phyloP scores from a whole-genome alignment of 2,329 filamentous ascomycete species.

The Chrysoporthe puriensis region DNA sequence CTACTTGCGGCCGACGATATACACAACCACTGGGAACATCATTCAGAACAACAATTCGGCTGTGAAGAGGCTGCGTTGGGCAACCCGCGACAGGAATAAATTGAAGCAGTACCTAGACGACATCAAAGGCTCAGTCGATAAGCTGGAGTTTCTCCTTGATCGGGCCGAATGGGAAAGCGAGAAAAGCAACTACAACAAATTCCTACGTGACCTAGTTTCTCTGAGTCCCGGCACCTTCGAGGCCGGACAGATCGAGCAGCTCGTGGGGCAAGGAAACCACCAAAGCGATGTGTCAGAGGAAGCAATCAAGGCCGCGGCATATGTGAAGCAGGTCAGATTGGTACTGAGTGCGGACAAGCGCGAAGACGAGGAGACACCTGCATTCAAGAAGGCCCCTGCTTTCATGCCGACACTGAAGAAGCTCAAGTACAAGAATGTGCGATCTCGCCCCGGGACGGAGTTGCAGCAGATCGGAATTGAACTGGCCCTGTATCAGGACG shows the following conservation, averaged over 20 bases:
- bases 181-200: slow-evolving; percentile 25
- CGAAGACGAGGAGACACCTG: slow-evolving; percentile 31
- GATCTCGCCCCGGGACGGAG: background rate
- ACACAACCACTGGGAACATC: slow-evolving; percentile 22
- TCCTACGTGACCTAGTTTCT: slow-evolving; percentile 32
- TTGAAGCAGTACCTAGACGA: slow-evolving; percentile 27
- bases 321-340: slow-evolving; percentile 32
- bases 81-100: slow-evolving; percentile 26
- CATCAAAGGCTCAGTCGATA: slow-evolving; percentile 27
- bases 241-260: slow-evolving; percentile 30
- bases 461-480: slow-evolving; percentile 26
- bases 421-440: slow-evolving; percentile 2
- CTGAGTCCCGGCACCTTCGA: slow-evolving; percentile 29
- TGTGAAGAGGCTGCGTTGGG: slow-evolving; percentile 30
- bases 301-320: slow-evolving; percentile 32
- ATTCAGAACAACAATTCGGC: slow-evolving; percentile 30
- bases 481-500: slow-evolving; percentile 28
- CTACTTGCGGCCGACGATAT: slow-evolving; percentile 25
- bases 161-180: slow-evolving; percentile 25
- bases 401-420: slow-evolving; percentile 15
- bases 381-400: slow-evolving; percentile 4
- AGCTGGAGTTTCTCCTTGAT: slow-evolving; percentile 31
- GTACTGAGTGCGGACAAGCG: slow-evolving; percentile 31
- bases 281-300: slow-evolving; percentile 9
- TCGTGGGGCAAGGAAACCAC: slow-evolving; percentile 22